Conservation (phyloP, 176 grass and related monocot species). For the Oryza glumipatula region DNA sequence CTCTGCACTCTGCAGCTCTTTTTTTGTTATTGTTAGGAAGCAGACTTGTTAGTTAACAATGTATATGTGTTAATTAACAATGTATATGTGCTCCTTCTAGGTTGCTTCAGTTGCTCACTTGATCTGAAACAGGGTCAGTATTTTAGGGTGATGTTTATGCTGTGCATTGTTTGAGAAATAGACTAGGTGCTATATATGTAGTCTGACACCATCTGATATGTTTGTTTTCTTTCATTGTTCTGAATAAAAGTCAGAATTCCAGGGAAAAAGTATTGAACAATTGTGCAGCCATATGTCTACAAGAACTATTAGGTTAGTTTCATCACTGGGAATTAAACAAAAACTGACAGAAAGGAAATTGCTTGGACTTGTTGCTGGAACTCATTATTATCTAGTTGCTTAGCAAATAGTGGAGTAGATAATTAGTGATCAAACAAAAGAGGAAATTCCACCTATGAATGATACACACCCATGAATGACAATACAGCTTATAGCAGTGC, state of each 20-base stretch:
- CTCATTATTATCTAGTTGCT: not conserved
- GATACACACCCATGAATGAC: too few relatives aligned
- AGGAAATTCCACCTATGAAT: not conserved
- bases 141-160: not conserved
- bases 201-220: not conserved
- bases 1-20: conserved; percentile 5
- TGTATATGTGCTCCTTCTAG: conserved; percentile 34
- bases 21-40: not conserved
- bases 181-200: not conserved
- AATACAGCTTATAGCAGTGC: not conserved
- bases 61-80: conserved; percentile 1
- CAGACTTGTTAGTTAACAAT: conserved; percentile 8
- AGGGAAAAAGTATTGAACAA: not conserved
- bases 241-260: not conserved
- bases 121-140: conserved; percentile 5
- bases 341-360: not conserved
- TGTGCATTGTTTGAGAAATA: conserved; percentile 24
- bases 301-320: not conserved
- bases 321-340: not conserved
- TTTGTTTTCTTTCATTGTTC: not conserved
- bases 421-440: not conserved
- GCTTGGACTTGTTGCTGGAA: conserved; percentile 11
- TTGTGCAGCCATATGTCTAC: conserved; percentile 1
- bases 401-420: not conserved
- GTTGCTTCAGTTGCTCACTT: conserved; percentile 37